Base-by-base conservation (phyloP, 1,284 basidiomycete genomes). In the Ustilago lituana region DNA sequence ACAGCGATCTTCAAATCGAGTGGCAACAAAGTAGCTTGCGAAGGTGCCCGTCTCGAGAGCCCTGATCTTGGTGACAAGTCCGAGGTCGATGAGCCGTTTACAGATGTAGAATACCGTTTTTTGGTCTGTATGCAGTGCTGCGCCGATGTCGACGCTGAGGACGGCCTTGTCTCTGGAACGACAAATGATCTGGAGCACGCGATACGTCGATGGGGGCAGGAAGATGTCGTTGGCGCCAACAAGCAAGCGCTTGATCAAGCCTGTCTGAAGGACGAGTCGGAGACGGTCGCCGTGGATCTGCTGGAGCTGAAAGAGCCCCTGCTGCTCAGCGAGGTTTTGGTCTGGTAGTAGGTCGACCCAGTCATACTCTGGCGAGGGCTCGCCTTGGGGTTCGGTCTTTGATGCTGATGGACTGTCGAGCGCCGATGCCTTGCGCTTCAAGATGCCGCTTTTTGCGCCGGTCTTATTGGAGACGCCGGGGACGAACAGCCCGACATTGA, bases 151-250 rank as follows among this genome's bases (percentile, higher is more conserved):
- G 11, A 92, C 87, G 40, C 91, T 89, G 14, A 90, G 90, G 4
- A 91, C 86, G 8, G 93, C 93, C 15, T 86, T 83, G 61, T 91
- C 89, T 57, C 92, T 85, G 3, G 89, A 90, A 43, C 91, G 87
- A 31, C 90, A 90, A 71, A 95, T 88, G 46, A 92, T 85, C 79
- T 94, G 91, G n/a, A 95, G 85, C 3, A 89, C 88, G n/a, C 88
- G 87, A 79, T 93, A 94, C 3, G 92, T 89, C 86, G 91, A 89
- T 0, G 89, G 88, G 32, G 90, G 92, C 62, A 94, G 83, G 79
- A 89, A 53, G 69, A 91, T 90, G 71, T 89, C 85, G 48, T 89
- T 91, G 24, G 90, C 89, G 4, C 93, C 93, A 14, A 91, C 92
- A 26, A 94, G 87, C 10, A 90, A 88, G 37, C 86, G 86, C 80